Percentiles rank a stretch among this genome's conserved stretches.
Evolutionary conservation across 805 yeast genomes (phyloP).

Genomic region (Wickerhamomyces alni): DNA sequence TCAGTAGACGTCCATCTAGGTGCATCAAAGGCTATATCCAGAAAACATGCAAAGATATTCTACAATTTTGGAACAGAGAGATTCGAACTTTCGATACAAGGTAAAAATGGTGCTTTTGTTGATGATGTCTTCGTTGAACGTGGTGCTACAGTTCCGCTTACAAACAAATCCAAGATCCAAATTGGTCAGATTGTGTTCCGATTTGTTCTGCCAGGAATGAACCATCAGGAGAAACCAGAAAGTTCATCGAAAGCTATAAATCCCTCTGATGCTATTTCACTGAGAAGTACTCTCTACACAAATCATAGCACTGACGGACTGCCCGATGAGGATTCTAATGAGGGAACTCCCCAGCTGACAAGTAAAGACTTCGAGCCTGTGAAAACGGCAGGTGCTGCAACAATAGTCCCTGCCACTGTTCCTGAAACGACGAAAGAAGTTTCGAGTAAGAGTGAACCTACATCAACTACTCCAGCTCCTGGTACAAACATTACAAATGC

Average conservation of each 20-base stretch:
- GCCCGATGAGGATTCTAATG: constrained; percentile 7
- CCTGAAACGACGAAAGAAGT: neutral
- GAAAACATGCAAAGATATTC: constrained; percentile 92
- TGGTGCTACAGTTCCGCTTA: constrained; percentile 85
- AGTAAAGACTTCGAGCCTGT: constrained; percentile 21
- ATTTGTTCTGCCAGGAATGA: constrained; percentile 76
- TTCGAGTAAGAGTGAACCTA: constrained; percentile 18
- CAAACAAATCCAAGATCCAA: constrained; percentile 79
- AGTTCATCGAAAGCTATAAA: constrained; percentile 37
- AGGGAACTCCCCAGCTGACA: constrained; percentile 12
- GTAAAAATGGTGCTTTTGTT: constrained; percentile 95
- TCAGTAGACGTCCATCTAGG: constrained; percentile 91
- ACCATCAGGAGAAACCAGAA: constrained; percentile 28
- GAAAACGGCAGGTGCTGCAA: neutral
- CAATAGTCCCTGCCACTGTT: too few relatives aligned
- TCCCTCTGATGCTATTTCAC: constrained; percentile 57
- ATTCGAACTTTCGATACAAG: constrained; percentile 86
- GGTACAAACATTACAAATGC: constrained; percentile 33
- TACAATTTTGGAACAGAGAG: constrained; percentile 95
- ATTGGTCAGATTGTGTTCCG: constrained; percentile 89
- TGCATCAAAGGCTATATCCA: constrained; percentile 84
- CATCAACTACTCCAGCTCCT: constrained; percentile 29
- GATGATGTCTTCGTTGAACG: constrained; percentile 85
- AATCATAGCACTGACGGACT: constrained; percentile 13
- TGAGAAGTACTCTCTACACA: constrained; percentile 43